A percentile compares a stretch with the other conserved stretches of the same genome.
phyloP scores from a whole-genome alignment of 2,329 filamentous ascomycete species.

The Talaromyces amestolkiae region DNA sequence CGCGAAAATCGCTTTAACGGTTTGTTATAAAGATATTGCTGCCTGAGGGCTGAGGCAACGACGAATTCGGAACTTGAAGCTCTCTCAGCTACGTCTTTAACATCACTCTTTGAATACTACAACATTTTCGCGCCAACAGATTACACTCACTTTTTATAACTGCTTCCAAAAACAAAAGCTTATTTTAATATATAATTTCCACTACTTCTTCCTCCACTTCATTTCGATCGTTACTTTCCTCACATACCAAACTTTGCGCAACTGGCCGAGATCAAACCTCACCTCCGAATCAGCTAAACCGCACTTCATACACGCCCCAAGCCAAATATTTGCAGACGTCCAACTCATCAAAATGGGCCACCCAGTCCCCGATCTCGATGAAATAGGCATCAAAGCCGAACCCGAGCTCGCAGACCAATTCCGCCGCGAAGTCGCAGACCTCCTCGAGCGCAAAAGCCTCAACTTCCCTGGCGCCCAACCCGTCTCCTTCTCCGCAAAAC shows the following conservation, averaged over 20 bases:
- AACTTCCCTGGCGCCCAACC: slow-evolving; percentile 90
- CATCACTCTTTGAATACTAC: not conserved
- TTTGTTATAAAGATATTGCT: not conserved
- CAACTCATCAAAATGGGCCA: slow-evolving; percentile 33
- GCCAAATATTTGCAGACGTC: not conserved
- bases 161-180: no score
- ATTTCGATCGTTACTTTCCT: not conserved
- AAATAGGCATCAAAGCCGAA: slow-evolving; percentile 61
- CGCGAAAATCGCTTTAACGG: not conserved
- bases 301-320: not conserved
- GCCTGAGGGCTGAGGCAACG: not conserved
- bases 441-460: slow-evolving; percentile 67
- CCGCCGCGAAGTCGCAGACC: slow-evolving; percentile 68
- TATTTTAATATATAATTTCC: not conserved
- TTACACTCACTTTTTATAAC: not conserved
- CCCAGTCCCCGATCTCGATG: slow-evolving; percentile 42
- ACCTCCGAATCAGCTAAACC: not conserved
- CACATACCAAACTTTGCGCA: not conserved
- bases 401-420: slow-evolving; percentile 61
- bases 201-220: not conserved
- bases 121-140: not conserved
- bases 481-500: slow-evolving; percentile 80
- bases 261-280: not conserved
- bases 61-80: slow-evolving; percentile 4
- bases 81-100: not conserved